Conservation (phyloP, 805 yeast species). For the Candida hungchunana region DNA sequence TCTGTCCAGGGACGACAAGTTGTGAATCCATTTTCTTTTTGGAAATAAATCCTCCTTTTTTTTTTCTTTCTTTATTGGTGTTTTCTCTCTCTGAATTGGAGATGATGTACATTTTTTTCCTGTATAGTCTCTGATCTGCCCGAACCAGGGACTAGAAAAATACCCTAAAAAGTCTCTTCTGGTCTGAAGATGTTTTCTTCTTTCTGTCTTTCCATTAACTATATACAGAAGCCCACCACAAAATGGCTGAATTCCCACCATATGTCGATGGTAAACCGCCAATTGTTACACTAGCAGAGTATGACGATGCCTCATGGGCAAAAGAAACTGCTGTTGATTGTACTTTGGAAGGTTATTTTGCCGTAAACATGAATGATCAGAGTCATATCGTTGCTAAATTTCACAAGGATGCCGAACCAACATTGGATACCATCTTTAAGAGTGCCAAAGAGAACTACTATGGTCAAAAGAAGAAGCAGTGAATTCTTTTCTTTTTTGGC, state of each 20-base stretch:
- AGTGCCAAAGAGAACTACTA: slow-evolving; percentile 39
- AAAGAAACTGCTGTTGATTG: slow-evolving; percentile 44
- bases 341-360: slow-evolving; percentile 32
- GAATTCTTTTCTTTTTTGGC: not conserved
- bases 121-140: too few relatives aligned
- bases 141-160: too few relatives aligned
- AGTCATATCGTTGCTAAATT: slow-evolving; percentile 41
- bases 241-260: slow-evolving; percentile 33
- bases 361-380: slow-evolving; percentile 43
- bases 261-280: slow-evolving; percentile 45
- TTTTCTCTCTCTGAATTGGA: not conserved
- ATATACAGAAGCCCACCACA: not conserved
- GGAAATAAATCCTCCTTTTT: not conserved
- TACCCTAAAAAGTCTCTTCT: too few relatives aligned
- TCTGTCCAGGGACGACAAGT: slow-evolving; percentile 76
- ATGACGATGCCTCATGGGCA: slow-evolving; percentile 53
- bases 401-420: slow-evolving; percentile 33
- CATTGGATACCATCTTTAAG: slow-evolving; percentile 40
- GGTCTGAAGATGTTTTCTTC: slow-evolving; percentile 1
- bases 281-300: slow-evolving; percentile 39
- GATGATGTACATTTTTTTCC: too few relatives aligned
- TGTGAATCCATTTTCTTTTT: not conserved
- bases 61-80: not conserved
- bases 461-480: slow-evolving; percentile 10
- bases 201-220: not conserved